phyloP scores from a whole-genome alignment of 306 rosid genomes.

The Urtica urens region DNA sequence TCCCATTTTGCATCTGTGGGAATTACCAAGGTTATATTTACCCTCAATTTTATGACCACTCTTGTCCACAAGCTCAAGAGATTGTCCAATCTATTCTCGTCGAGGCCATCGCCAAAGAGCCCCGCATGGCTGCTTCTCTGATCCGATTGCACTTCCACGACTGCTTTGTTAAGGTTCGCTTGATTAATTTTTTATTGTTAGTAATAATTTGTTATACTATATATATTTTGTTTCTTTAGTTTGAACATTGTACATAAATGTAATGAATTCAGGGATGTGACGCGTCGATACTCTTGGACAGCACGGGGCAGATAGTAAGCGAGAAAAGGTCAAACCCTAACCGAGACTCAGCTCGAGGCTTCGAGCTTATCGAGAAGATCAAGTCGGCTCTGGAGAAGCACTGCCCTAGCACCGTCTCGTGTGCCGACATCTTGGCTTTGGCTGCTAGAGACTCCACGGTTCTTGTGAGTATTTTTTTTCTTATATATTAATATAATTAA shows the following conservation, averaged over 20 bases:
- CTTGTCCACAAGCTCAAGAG: conserved; percentile 60
- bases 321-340: conserved; percentile 78
- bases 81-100: conserved; percentile 59
- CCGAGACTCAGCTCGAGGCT: conserved; percentile 61
- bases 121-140: conserved; percentile 78
- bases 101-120: conserved; percentile 45
- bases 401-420: conserved; percentile 73
- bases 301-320: conserved; percentile 37
- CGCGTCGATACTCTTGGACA: conserved; percentile 68
- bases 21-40: conserved; percentile 33
- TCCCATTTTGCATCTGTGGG: conserved; percentile 36
- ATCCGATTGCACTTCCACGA: conserved; percentile 86
- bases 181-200: too few species aligned
- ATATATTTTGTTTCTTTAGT: not conserved
- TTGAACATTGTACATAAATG: not conserved
- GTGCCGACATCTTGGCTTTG: conserved; percentile 79
- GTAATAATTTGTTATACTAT: too few species aligned
- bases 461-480: conserved; percentile 31
- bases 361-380: conserved; percentile 70
- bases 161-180: conserved; percentile 71
- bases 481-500: not conserved
- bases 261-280: conserved; percentile 70
- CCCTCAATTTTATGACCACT: conserved; percentile 66
- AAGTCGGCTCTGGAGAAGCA: conserved; percentile 57
- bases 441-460: conserved; percentile 88